A percentile compares a stretch with the other conserved stretches of the same genome.
phyloP scores from a whole-genome alignment of 495 filamentous ascomycete genomes.

The Daldinia concentrica region DNA sequence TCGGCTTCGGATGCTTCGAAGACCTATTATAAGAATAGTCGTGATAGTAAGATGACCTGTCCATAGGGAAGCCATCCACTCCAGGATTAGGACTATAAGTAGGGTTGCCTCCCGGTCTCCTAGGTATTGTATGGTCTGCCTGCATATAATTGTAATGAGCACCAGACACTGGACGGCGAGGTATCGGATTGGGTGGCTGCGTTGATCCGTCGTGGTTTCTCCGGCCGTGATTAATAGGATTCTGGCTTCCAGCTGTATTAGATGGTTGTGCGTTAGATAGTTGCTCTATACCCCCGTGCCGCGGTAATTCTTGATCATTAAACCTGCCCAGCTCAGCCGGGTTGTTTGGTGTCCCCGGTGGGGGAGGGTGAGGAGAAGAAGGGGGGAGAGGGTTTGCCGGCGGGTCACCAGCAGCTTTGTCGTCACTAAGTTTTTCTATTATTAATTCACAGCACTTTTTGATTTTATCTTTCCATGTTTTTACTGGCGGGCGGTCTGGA shows the following conservation, averaged over 20 bases:
- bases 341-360: not conserved
- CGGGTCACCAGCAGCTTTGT: not conserved
- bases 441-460: slow-evolving; percentile 1
- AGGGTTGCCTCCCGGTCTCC: not conserved
- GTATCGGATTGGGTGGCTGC: no score
- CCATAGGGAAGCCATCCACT: not conserved
- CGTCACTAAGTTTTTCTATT: not conserved
- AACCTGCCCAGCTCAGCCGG: slow-evolving; percentile 1
- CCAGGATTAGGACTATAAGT: not conserved
- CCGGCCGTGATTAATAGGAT: no score
- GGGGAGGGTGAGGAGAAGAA: not conserved
- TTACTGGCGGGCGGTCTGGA: not conserved
- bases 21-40: not conserved
- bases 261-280: not conserved
- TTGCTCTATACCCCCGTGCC: not conserved
- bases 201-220: not conserved
- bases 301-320: not conserved
- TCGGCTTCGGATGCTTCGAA: not conserved
- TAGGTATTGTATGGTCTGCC: not conserved
- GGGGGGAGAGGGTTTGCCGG: not conserved
- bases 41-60: not conserved
- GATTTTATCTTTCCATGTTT: not conserved
- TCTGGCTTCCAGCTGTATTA: not conserved
- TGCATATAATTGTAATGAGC: not conserved
- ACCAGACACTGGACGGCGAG: not conserved